A percentile compares a stretch with the other conserved stretches of the same genome.
Conservation (phyloP, 805 yeast species). For the Candida pini region DNA sequence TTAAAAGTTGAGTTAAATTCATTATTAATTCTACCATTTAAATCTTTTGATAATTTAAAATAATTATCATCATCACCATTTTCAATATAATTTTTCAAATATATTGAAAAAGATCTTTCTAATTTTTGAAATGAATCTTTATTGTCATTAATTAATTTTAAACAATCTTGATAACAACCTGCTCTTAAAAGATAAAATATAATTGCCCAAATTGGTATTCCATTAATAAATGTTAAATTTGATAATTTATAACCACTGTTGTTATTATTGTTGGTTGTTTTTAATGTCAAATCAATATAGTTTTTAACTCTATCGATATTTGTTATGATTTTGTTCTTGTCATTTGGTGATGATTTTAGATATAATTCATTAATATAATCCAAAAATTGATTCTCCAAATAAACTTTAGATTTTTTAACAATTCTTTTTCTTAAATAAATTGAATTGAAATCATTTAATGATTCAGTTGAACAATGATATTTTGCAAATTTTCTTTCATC, state of each 20-base stretch:
- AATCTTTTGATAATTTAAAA: conserved; percentile 59
- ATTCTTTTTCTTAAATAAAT: conserved; percentile 38
- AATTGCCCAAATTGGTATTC: conserved; percentile 91
- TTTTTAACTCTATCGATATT: conserved; percentile 66
- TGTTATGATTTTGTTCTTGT: conserved; percentile 35
- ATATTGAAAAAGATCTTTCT: conserved; percentile 78
- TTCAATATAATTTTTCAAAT: conserved; percentile 64
- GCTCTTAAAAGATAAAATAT: conserved; percentile 80
- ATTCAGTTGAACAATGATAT: conserved; percentile 22
- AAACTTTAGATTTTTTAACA: conserved; percentile 48
- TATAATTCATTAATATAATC: conserved; percentile 65
- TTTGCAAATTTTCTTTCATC: conserved; percentile 30
- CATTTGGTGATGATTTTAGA: conserved; percentile 28
- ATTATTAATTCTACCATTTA: conserved; percentile 61
- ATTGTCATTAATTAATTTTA: conserved; percentile 58
- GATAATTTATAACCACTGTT: conserved; percentile 41
- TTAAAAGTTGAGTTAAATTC: conserved; percentile 86
- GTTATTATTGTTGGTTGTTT: conserved; percentile 31
- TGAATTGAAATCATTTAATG: conserved; percentile 26
- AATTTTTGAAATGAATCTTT: conserved; percentile 73
- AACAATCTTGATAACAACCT: conserved; percentile 76
- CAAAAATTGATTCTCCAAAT: conserved; percentile 72
- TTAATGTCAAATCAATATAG: conserved; percentile 43
- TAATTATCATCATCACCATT: conserved; percentile 45
- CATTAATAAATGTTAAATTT: conserved; percentile 66